Evolutionary conservation across 495 filamentous ascomycete genomes (phyloP).

Genomic region (Tuber calosporum): DNA sequence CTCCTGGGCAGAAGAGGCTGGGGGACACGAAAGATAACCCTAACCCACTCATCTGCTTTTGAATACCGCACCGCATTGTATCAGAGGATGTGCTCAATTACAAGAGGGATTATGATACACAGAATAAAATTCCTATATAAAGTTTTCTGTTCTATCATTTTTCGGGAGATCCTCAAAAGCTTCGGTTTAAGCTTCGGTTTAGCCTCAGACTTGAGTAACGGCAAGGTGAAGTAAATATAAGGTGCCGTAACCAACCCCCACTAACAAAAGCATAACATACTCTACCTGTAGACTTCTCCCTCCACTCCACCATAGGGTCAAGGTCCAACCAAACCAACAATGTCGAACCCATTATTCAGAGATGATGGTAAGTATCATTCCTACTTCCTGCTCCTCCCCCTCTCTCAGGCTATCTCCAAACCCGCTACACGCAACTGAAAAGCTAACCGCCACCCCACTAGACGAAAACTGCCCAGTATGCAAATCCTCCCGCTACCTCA

Average conservation of each 20-base stretch:
- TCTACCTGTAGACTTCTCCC: neutral
- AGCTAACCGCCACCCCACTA: constrained; percentile 34
- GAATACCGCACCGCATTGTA: neutral
- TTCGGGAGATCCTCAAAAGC: neutral
- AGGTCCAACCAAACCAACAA: constrained; percentile 18
- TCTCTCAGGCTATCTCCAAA: neutral
- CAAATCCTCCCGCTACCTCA: constrained; percentile 91
- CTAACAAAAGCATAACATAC: neutral
- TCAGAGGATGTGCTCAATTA: neutral
- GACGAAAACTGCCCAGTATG: constrained; percentile 91
- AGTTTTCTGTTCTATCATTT: neutral
- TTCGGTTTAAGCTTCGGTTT: neutral
- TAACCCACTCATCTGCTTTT: constrained; percentile 4
- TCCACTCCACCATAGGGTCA: constrained; percentile 13
- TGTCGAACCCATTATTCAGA: constrained; percentile 8
- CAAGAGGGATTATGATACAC: neutral
- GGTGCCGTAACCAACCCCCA: neutral
- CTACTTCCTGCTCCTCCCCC: neutral
- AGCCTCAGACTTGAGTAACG: neutral
- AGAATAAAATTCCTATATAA: neutral
- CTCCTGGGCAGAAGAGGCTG: neutral
- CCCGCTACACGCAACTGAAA: neutral
- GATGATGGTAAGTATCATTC: constrained; percentile 23
- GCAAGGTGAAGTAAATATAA: neutral
- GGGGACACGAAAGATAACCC: constrained; percentile 8